Base-by-base conservation (phyloP, 495 filamentous ascomycete species). In the Coniosporium apollinis region DNA sequence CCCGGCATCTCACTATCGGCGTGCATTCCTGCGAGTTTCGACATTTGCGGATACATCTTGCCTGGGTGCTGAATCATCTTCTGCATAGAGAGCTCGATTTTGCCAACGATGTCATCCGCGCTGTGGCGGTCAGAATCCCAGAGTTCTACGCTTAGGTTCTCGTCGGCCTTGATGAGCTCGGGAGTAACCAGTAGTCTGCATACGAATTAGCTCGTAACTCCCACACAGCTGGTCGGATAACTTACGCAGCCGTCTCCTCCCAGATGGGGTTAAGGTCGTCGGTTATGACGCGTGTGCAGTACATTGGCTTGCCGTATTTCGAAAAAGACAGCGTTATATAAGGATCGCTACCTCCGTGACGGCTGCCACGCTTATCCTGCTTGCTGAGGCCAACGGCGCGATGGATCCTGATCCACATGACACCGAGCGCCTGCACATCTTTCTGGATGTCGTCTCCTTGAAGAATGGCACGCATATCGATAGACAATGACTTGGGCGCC, bases 271-370 rank as follows among this genome's bases (percentile, higher is more conserved):
- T 94, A 26, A 96, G 64, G 44, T 94, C 82, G 51, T 94, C 86
- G 10, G 82, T 79, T 38, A 96, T 94, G 19, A 96, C 85, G 19
- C 87, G 73, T 8, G 87, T 94, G 53, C 85, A 93, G 52, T 94
- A 94, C 79, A 92, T 92, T 8, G 86, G 87, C 61, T 96, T 96
- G 30, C 85, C 83, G 41, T 92, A 96, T 56, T 96, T 93, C 9
- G 70, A 75, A 57, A 77, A 76, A 0, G 72, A 65, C 15, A 77
- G 56, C 26, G 71, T 78, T 52, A 94, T 84, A 51, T 94, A 94
- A 0, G 87, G 82, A 53, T 96, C 87, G 38, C 82, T 91, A 20
- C 84, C 85, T n/a, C 85, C 85, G 34, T 77, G 73, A n/a, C 78
- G 60, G 43, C 71, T 79, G 5, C 87, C 87, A 18, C 76, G 72